A percentile compares a stretch with the other conserved stretches of the same genome.
phyloP scores from a whole-genome alignment of 768 basidiomycete genomes.

The Suillus weaverae region DNA sequence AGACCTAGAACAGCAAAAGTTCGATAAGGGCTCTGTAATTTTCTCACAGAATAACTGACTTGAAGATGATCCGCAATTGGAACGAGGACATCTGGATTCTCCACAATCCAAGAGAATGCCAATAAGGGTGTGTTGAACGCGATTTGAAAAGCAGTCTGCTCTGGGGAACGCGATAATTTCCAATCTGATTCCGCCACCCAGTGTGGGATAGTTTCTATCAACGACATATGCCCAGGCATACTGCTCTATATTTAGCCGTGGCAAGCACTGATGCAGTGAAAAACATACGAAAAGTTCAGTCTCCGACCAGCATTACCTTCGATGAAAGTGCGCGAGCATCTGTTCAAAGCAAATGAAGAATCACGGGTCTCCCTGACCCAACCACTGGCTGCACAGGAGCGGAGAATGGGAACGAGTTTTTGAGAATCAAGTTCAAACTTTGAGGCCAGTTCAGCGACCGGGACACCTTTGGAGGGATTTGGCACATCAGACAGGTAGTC shows the following conservation, averaged over 20 bases:
- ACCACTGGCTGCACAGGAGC: slow-evolving; percentile 16
- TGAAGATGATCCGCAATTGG: neutral
- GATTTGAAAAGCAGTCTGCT: slow-evolving; percentile 40
- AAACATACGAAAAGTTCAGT: slow-evolving; percentile 12
- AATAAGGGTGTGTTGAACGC: slow-evolving; percentile 32
- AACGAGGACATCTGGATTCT: slow-evolving; percentile 12
- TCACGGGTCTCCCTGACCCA: slow-evolving; percentile 22
- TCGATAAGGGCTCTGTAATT: neutral
- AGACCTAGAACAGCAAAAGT: neutral
- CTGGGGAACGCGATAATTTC: slow-evolving; percentile 13
- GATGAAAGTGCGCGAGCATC: slow-evolving; percentile 16
- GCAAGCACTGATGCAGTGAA: neutral
- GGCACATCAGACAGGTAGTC: neutral
- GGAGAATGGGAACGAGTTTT: slow-evolving; percentile 12
- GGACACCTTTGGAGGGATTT: neutral
- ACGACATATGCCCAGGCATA: slow-evolving; percentile 14
- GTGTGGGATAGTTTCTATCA: slow-evolving; percentile 12
- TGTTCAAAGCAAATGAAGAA: slow-evolving; percentile 19
- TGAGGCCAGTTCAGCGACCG: neutral
- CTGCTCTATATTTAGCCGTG: slow-evolving; percentile 6
- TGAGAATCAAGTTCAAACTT: neutral
- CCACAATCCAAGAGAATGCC: neutral
- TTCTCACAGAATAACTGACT: neutral
- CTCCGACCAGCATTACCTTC: slow-evolving; percentile 17
- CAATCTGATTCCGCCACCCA: slow-evolving; percentile 20